Conservation (phyloP, 2,329 filamentous ascomycete genomes). For the Phaeosphaeriaceae sp. region DNA sequence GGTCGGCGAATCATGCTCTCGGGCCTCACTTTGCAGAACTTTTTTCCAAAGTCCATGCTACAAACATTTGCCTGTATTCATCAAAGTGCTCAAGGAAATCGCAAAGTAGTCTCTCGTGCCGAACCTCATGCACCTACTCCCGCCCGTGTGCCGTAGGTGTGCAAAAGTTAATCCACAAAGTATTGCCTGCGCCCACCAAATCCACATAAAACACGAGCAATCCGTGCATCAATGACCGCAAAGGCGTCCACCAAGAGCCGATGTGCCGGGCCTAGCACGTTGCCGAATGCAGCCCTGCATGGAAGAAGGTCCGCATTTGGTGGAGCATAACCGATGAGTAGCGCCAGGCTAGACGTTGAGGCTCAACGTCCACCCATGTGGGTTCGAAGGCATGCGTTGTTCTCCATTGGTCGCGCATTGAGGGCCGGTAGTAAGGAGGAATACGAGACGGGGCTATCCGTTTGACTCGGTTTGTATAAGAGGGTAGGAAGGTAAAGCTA, state of each 20-base stretch:
- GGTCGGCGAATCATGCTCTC: background rate
- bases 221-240: background rate
- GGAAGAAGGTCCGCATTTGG: background rate
- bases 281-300: background rate
- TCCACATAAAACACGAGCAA: background rate
- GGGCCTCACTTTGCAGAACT: background rate
- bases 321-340: conserved; percentile 8
- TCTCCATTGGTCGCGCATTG: conserved; percentile 22
- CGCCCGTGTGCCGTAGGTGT: too few relatives aligned
- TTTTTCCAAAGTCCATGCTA: too few relatives aligned
- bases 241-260: background rate
- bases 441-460: conserved; percentile 20
- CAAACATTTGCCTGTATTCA: too few relatives aligned
- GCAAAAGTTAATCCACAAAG: background rate
- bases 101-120: too few relatives aligned
- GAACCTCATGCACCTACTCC: too few relatives aligned
- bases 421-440: conserved; percentile 11
- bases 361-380: conserved; percentile 13
- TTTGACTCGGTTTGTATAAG: conserved; percentile 2
- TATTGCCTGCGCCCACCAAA: background rate
- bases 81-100: too few relatives aligned
- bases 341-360: conserved; percentile 20
- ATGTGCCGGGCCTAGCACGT: background rate
- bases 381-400: conserved; percentile 12
- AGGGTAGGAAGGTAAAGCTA: conserved; percentile 5